Percentiles rank a stretch among this genome's conserved stretches.
phyloP scores from a whole-genome alignment of 345 rosid genomes.

The Hypericum perforatum region DNA sequence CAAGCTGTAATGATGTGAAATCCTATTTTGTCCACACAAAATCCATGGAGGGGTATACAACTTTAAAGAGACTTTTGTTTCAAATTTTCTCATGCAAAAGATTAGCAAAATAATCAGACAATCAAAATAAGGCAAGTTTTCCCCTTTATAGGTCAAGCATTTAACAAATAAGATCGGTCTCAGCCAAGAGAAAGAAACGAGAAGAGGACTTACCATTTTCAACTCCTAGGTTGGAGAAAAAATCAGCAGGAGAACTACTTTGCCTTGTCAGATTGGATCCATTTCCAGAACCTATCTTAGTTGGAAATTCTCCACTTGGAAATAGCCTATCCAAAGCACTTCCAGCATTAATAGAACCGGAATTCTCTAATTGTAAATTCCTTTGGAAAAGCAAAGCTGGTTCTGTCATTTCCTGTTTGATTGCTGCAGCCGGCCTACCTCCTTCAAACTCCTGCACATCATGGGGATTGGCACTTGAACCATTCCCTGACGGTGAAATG shows the following conservation, averaged over 20 bases:
- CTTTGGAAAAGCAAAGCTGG: conserved; percentile 20
- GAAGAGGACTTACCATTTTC: conserved; percentile 32
- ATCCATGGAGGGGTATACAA: too few species aligned
- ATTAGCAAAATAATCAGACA: too few species aligned
- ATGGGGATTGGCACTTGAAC: conserved; percentile 24
- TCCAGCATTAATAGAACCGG: conserved; percentile 3
- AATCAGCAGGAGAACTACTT: conserved; percentile 45
- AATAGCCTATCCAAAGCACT: conserved; percentile 5
- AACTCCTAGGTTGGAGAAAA: conserved; percentile 32
- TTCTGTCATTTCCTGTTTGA: conserved; percentile 33
- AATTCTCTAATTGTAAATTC: conserved; percentile 14
- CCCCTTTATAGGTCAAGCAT: background rate
- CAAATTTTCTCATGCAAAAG: too few species aligned
- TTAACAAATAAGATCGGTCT: background rate
- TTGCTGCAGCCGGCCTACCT: conserved; percentile 12
- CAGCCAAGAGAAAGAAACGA: background rate
- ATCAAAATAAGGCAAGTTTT: too few species aligned
- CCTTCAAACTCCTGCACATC: conserved; percentile 22
- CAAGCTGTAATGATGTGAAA: too few species aligned
- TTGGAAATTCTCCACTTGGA: background rate
- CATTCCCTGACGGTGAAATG: conserved; percentile 17
- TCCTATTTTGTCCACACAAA: too few species aligned
- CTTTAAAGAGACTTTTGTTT: too few species aligned
- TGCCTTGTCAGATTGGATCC: conserved; percentile 38
- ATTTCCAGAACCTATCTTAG: conserved; percentile 16